Evolutionary conservation across 208 protist species (phyloP), one percentile per base, ranked within the genome.

Genomic region (Leishmania gerbilli): DNA sequence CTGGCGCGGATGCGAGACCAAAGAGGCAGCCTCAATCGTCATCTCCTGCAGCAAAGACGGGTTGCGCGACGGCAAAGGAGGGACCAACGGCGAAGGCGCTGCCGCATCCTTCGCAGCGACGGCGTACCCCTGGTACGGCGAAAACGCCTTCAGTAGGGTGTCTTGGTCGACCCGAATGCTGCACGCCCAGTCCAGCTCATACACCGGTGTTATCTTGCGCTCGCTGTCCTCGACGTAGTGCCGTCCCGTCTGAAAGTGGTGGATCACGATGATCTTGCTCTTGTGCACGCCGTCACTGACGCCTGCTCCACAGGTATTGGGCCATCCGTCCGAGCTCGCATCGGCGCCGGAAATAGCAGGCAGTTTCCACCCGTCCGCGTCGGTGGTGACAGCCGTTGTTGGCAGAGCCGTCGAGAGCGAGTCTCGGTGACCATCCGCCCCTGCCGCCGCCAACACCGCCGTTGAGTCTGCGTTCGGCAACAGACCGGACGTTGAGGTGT

Each of bases 141-240:
- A 79, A 42, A 82, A 84, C 34, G 27, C 24, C 34, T 85, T 72
- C 45, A 77, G 69, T 3, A 90, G 55, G 0, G 85, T 74, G 27
- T 84, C 60, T 17, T 78, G 75, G 62, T 93, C 83, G n/a, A 97
- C 65, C 13, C 19, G 64, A 37, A 97, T 90, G 45, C 42, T 89
- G 76, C 89, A 93, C 0, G 71, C 75, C 81, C 85, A 92, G 19
- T 93, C 89, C 6, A 97, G 51, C 72, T 95, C 89, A 79, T 93
- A 93, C 1, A 78, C 71, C 40, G 93, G 93, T 5, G 76, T 85
- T 3, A 21, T 72, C 56, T 84, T 78, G 19, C 72, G 53, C 5
- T 94, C 82, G 0, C 56, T 42, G 2, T 56, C 53, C 24, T 88
- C 87, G 9, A 95, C 90, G 82, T 95, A 90, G 87, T 94, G 89